Evolutionary conservation across 768 basidiomycete species (phyloP), one percentile per base, ranked within the genome.

Genomic region (Tylopilus subfusipes): DNA sequence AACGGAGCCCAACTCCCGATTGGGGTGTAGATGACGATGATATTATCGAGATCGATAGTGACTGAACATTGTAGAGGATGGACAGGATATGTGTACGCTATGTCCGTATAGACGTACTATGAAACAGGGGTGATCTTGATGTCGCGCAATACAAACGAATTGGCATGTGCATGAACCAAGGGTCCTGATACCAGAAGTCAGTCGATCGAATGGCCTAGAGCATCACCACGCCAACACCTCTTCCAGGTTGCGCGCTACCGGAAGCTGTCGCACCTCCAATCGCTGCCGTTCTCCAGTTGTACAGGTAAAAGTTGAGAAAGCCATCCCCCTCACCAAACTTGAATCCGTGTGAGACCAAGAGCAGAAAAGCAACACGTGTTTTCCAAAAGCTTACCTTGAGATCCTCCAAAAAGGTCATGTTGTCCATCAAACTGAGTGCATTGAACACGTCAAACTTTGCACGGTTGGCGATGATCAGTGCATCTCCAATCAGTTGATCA

Each of bases 391-490:
- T 48, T 61, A 88, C 93, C 83, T 90, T 92, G 49, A 96, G 80
- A 50, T 94, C 90, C 30, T 82, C 75, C 49, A 99, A 68, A 71
- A 99, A 85, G 43, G 79, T 67, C 52, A 83, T 78, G 69, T 98
- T 99, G 69, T 99, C 97, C 88, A 98, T 93, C 59, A 97, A 69
- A 16, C 95, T 95, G 64, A 98, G 71, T 2, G 90, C 91, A 70
- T 99, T 99, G 72, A 98, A 85, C 14, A 99, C 97, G 67, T 99
- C 97, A 64, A 99, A 98, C 38, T 85, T 85, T 44, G 89, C 88
- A 50, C 85, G 80, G 53, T 88, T 82, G 1, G 95, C 95, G 48
- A 94, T 71, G 55, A 88, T 76, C 56, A 98, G 66, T 1, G 92
- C 86, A 69, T 98, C 96, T 10, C 79, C 78, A 24, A 96, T 77